Conservation (phyloP, 768 basidiomycete genomes). For the Suillus spraguei region DNA sequence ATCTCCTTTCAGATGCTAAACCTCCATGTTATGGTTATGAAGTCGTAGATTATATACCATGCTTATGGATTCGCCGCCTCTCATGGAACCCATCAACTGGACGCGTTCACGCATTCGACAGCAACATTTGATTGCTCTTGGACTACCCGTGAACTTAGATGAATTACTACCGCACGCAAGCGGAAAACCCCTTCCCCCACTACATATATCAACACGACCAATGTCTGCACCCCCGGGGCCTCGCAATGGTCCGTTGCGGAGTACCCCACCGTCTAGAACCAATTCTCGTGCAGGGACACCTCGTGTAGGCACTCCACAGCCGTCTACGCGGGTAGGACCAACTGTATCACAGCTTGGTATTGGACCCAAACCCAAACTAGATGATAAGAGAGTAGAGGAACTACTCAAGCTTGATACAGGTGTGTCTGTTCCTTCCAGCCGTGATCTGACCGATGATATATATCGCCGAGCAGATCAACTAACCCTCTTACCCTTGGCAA, state of each 20-base stretch:
- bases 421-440: conserved; percentile 34
- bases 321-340: conserved; percentile 35
- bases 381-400: conserved; percentile 63
- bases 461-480: conserved; percentile 57
- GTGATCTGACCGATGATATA: conserved; percentile 6
- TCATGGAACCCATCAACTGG: conserved; percentile 90
- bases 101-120: conserved; percentile 88
- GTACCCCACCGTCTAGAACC: conserved; percentile 36
- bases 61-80: conserved; percentile 70
- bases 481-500: conserved; percentile 67
- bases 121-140: conserved; percentile 88
- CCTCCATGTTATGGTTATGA: conserved; percentile 12
- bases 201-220: conserved; percentile 83
- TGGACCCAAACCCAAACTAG: conserved; percentile 77
- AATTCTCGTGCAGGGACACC: conserved; percentile 57
- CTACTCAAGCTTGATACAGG: conserved; percentile 71
- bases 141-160: conserved; percentile 93
- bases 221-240: conserved; percentile 77
- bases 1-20: conserved; percentile 25
- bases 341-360: conserved; percentile 49
- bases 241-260: conserved; percentile 39
- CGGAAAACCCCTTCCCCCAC: conserved; percentile 69
- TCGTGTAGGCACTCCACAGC: conserved; percentile 45
- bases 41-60: conserved; percentile 82
- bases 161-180: conserved; percentile 77